Percentiles rank a stretch among this genome's conserved stretches.
These are phyloP conservation scores for Coccomyxa sp. DNA, from an alignment of 139 green algal genomes.

Conservation along the genomic window DNA sequence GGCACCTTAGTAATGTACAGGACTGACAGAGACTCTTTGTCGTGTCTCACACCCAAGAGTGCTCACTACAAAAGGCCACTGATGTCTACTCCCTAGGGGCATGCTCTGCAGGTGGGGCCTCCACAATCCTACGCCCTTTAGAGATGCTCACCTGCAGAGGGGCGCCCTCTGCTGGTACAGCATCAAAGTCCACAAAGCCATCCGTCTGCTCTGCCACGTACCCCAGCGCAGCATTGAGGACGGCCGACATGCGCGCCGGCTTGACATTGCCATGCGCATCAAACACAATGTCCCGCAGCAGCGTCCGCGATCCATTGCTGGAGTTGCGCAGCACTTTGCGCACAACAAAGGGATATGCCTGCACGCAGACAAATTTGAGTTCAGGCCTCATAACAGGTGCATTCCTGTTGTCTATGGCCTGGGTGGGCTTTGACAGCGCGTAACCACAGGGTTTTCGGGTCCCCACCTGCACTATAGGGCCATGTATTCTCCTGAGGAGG, in stretches of 20 bases:
- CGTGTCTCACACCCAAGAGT: background rate
- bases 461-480: no score
- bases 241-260: constrained; percentile 54
- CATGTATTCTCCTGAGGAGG: no score
- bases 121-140: background rate
- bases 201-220: constrained; percentile 52
- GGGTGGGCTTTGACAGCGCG: no score
- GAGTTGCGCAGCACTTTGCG: constrained; percentile 66
- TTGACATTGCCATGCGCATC: constrained; percentile 46
- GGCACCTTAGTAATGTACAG: no score
- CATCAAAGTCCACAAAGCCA: constrained; percentile 78
- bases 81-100: background rate
- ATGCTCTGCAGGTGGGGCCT: background rate
- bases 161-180: constrained; percentile 64
- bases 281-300: constrained; percentile 69
- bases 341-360: constrained; percentile 83
- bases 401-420: no score
- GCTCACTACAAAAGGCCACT: background rate
- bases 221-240: constrained; percentile 76
- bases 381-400: no score
- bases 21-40: no score
- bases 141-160: constrained; percentile 32
- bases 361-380: no score
- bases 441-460: no score
- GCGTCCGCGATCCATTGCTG: constrained; percentile 26